Evolutionary conservation across 306 rosid genomes (phyloP).

Genomic region (Alnus glutinosa): DNA sequence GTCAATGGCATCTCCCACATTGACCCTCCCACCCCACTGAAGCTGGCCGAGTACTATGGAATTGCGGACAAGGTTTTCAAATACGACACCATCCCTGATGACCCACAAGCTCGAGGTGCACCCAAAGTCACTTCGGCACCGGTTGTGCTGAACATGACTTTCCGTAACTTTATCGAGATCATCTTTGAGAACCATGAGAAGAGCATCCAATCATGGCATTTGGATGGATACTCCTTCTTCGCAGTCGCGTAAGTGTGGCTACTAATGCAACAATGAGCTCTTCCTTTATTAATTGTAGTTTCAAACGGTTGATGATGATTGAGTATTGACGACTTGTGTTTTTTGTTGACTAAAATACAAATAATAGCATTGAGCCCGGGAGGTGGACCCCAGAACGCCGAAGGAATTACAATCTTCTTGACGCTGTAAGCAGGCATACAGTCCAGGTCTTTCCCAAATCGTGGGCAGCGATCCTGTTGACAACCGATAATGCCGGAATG

Average conservation of each 20-base stretch:
- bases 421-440: slow-evolving; percentile 73
- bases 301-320: not conserved
- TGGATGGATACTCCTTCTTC: slow-evolving; percentile 69
- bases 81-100: slow-evolving; percentile 38
- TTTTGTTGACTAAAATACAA: not conserved
- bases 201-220: slow-evolving; percentile 65
- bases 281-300: not conserved
- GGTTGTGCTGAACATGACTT: slow-evolving; percentile 41
- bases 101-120: slow-evolving; percentile 1
- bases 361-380: slow-evolving; percentile 66
- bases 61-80: slow-evolving; percentile 48
- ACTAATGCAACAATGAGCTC: not conserved
- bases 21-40: slow-evolving; percentile 59
- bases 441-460: slow-evolving; percentile 73
- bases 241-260: slow-evolving; percentile 56
- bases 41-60: slow-evolving; percentile 72
- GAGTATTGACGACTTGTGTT: not conserved
- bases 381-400: slow-evolving; percentile 63
- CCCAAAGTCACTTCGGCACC: slow-evolving; percentile 16
- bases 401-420: slow-evolving; percentile 62
- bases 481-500: slow-evolving; percentile 65
- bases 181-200: slow-evolving; percentile 82
- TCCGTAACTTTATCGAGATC: slow-evolving; percentile 61
- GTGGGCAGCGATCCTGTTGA: slow-evolving; percentile 58
- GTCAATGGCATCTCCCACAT: slow-evolving; percentile 69